phyloP scores from a whole-genome alignment of 2,329 filamentous ascomycete genomes.

The Lecanicillium sp. region DNA sequence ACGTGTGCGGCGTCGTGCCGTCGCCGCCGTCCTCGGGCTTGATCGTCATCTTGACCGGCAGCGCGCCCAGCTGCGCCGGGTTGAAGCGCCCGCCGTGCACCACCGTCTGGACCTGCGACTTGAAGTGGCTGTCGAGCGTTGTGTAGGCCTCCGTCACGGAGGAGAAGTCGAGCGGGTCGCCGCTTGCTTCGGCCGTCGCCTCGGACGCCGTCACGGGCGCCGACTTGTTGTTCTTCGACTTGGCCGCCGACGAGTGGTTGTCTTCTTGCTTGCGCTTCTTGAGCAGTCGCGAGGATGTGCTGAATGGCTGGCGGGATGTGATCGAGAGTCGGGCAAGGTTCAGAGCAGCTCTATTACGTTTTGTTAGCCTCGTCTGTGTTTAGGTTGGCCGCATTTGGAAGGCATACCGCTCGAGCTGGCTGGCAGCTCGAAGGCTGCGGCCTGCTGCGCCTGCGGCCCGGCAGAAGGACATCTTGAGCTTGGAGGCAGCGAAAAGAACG shows the following conservation, averaged over 20 bases:
- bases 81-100: constrained; percentile 44
- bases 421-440: not conserved
- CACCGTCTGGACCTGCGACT: constrained; percentile 31
- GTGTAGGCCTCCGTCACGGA: constrained; percentile 37
- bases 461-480: constrained; percentile 1
- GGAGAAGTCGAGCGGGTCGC: constrained; percentile 41
- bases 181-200: constrained; percentile 15
- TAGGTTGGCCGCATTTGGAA: not conserved
- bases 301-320: constrained; percentile 19
- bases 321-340: not conserved
- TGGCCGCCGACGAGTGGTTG: constrained; percentile 1
- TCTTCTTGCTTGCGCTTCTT: constrained; percentile 30
- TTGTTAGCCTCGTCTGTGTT: not conserved
- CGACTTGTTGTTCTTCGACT: constrained; percentile 12
- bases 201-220: constrained; percentile 11
- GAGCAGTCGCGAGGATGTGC: constrained; percentile 17
- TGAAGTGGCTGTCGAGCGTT: constrained; percentile 34
- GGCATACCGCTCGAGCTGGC: not conserved
- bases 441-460: not conserved
- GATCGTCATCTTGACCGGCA: constrained; percentile 31
- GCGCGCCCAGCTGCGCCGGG: constrained; percentile 38
- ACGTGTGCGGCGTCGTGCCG: constrained; percentile 20
- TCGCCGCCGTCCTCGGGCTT: constrained; percentile 19
- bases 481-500: no score
- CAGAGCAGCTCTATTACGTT: not conserved